A percentile compares a stretch with the other conserved stretches of the same genome.
phyloP scores from a whole-genome alignment of 768 basidiomycete genomes.

The Hypsizygus marmoreus region DNA sequence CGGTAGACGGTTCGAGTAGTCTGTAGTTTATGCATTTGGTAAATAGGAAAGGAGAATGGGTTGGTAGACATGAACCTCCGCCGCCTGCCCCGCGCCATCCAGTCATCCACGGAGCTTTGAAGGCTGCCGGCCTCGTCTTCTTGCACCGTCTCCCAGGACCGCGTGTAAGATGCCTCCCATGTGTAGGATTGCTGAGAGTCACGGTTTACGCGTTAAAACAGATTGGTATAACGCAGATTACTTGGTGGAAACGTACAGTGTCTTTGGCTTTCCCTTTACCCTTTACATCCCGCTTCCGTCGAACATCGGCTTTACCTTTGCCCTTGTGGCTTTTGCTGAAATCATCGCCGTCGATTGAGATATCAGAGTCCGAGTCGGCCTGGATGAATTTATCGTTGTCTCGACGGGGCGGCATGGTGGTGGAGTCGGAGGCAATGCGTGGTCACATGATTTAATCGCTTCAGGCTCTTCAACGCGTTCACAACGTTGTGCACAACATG shows the following conservation, averaged over 20 bases:
- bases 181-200: constrained; percentile 74
- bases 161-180: constrained; percentile 94
- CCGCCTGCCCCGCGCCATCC: constrained; percentile 83
- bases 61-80: constrained; percentile 57
- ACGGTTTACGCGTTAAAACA: constrained; percentile 7
- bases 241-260: constrained; percentile 26
- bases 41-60: constrained; percentile 5
- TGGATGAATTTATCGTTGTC: constrained; percentile 48
- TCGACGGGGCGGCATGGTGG: constrained; percentile 34
- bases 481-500: constrained; percentile 4
- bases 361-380: constrained; percentile 73
- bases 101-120: constrained; percentile 85
- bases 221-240: background rate
- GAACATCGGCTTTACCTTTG: constrained; percentile 45
- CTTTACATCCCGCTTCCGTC: constrained; percentile 20
- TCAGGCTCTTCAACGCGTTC: background rate
- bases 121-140: constrained; percentile 94
- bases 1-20: constrained; percentile 77
- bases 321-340: constrained; percentile 36
- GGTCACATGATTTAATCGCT: constrained; percentile 5
- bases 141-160: constrained; percentile 96
- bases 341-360: constrained; percentile 59
- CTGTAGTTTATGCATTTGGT: constrained; percentile 35
- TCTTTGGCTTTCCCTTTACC: constrained; percentile 62
- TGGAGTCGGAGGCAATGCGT: background rate